A percentile compares a stretch with the other conserved stretches of the same genome.
Conservation (phyloP, 306 rosid genomes). For the Arachis hypogaea region DNA sequence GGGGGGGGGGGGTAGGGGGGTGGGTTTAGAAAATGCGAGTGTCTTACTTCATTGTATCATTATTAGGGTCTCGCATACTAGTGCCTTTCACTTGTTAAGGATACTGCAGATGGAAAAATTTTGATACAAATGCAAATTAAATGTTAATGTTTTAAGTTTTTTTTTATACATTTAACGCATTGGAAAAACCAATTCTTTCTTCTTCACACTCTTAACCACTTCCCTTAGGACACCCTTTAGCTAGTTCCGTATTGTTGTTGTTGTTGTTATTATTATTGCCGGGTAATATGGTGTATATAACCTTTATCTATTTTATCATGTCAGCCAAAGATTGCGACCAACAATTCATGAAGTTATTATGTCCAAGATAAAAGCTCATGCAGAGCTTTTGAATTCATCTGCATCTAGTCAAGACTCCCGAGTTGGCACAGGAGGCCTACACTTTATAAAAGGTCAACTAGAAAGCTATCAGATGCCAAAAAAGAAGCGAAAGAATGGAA, state of each 20-base stretch:
- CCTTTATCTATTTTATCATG: conserved; percentile 36
- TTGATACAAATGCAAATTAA: no score
- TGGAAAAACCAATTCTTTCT: no score
- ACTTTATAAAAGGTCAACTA: conserved; percentile 78
- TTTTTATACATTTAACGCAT: no score
- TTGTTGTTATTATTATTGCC: conserved; percentile 31
- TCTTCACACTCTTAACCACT: no score
- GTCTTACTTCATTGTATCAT: conserved; percentile 15
- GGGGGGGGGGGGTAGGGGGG: background rate
- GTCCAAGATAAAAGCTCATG: conserved; percentile 83
- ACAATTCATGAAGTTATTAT: conserved; percentile 86
- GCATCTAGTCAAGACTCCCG: conserved; percentile 68
- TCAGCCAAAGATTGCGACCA: conserved; percentile 98
- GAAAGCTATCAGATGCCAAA: conserved; percentile 82
- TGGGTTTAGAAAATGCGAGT: background rate
- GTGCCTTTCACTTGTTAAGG: no score
- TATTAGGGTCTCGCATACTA: no score
- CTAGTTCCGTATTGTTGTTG: background rate
- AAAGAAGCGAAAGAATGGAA: conserved; percentile 89
- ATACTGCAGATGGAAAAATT: no score
- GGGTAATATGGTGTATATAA: conserved; percentile 41
- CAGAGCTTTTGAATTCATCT: conserved; percentile 67
- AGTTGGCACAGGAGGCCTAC: conserved; percentile 63
- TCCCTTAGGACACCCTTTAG: no score
- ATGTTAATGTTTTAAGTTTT: no score